phyloP scores from a whole-genome alignment of 768 basidiomycete species.

The Crucibulum laeve region DNA sequence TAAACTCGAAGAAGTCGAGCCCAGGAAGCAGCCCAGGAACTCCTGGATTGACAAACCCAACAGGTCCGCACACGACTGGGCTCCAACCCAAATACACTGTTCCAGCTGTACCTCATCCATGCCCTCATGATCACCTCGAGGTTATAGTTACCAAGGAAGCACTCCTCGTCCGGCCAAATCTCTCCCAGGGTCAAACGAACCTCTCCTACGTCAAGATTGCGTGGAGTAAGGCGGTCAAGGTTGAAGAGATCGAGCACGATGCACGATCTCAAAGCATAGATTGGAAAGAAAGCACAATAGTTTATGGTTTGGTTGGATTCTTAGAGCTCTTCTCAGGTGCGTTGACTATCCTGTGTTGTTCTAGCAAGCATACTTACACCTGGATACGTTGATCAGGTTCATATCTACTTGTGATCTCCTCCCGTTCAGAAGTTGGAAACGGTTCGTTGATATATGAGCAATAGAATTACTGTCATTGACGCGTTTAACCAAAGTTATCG shows the following conservation, averaged over 20 bases:
- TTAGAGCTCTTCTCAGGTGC: constrained; percentile 70
- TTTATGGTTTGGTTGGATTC: constrained; percentile 76
- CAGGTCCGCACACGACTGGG: constrained; percentile 19
- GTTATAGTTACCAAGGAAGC: constrained; percentile 55
- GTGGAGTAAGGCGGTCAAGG: constrained; percentile 50
- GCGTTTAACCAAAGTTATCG: constrained; percentile 48
- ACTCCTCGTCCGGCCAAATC: constrained; percentile 62
- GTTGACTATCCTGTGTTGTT: constrained; percentile 12
- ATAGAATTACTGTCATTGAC: background rate
- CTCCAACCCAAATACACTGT: constrained; percentile 63
- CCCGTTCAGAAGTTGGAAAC: constrained; percentile 57
- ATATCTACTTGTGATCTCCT: constrained; percentile 70
- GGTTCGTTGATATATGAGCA: constrained; percentile 38
- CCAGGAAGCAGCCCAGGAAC: constrained; percentile 5
- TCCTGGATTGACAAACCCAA: constrained; percentile 1
- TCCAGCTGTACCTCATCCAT: constrained; percentile 72
- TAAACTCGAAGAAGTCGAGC: constrained; percentile 12
- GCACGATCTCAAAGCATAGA: constrained; percentile 30
- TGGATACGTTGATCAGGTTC: constrained; percentile 44
- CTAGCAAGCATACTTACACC: constrained; percentile 2
- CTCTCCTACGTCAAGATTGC: constrained; percentile 59
- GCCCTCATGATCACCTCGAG: constrained; percentile 66
- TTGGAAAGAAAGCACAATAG: constrained; percentile 54
- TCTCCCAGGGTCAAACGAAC: constrained; percentile 19
- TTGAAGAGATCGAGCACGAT: constrained; percentile 49